These are phyloP conservation scores for Chlamydomonas asymmetrica DNA, from an alignment of 139 green algal species.

Conservation along the genomic window DNA sequence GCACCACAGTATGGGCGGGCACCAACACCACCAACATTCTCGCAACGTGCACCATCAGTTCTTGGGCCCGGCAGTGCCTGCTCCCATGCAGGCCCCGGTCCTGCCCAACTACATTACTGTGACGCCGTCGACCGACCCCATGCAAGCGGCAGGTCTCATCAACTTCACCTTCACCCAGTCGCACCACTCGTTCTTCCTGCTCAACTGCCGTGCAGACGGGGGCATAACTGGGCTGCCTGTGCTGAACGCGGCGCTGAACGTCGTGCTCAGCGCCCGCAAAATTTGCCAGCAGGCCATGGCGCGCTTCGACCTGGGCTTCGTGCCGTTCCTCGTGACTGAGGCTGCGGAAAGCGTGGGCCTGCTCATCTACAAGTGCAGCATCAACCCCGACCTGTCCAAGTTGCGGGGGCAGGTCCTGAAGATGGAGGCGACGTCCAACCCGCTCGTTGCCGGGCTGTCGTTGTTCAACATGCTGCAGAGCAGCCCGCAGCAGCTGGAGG, in stretches of 20 bases:
- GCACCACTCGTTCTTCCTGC: conserved; percentile 21
- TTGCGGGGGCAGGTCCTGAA: conserved; percentile 14
- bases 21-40: too few species aligned
- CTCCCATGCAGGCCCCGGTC: not conserved
- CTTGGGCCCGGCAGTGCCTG: too few species aligned
- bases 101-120: not conserved
- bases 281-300: conserved; percentile 24
- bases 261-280: conserved; percentile 28
- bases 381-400: conserved; percentile 4
- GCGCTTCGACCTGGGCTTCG: conserved; percentile 26
- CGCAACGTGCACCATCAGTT: too few species aligned
- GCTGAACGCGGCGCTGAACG: conserved; percentile 24
- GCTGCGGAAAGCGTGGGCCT: conserved; percentile 19
- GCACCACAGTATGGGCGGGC: not conserved
- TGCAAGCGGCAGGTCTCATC: conserved; percentile 30
- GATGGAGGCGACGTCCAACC: conserved; percentile 22
- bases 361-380: conserved; percentile 31
- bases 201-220: conserved; percentile 20
- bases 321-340: conserved; percentile 11
- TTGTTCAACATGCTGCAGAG: conserved; percentile 22
- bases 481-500: conserved; percentile 12
- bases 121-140: conserved; percentile 20
- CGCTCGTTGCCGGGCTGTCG: conserved; percentile 24
- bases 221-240: conserved; percentile 6
- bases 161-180: conserved; percentile 39